Evolutionary conservation across 768 basidiomycete genomes (phyloP).

Genomic region (Leccinum aurantiacum): DNA sequence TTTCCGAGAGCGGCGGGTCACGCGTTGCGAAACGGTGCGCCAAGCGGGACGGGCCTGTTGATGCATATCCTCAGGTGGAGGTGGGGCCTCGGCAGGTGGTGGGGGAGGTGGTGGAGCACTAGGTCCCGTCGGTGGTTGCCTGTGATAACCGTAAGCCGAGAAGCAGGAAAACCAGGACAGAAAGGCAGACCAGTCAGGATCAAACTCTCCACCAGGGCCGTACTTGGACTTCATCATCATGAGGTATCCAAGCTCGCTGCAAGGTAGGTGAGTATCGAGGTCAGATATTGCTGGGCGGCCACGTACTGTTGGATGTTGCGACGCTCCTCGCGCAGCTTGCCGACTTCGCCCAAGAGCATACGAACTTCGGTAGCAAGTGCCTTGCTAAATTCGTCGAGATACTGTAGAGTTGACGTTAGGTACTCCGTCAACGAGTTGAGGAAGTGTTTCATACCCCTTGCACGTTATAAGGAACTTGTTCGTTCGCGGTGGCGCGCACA

Average conservation of each 20-base stretch:
- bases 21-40: conserved; percentile 49
- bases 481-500: conserved; percentile 67
- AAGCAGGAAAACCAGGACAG: not conserved
- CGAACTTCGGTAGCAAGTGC: conserved; percentile 81
- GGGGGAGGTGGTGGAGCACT: conserved; percentile 44
- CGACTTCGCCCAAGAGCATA: conserved; percentile 80
- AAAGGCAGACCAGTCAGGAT: conserved; percentile 68
- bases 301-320: conserved; percentile 77
- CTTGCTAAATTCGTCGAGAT: conserved; percentile 86
- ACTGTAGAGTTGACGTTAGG: conserved; percentile 41
- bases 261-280: conserved; percentile 8
- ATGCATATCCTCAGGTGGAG: conserved; percentile 41
- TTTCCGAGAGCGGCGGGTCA: conserved; percentile 45
- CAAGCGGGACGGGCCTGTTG: conserved; percentile 56
- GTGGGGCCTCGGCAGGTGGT: conserved; percentile 43
- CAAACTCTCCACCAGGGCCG: conserved; percentile 83
- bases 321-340: conserved; percentile 77
- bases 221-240: conserved; percentile 72
- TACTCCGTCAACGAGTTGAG: conserved; percentile 5
- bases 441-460: conserved; percentile 48
- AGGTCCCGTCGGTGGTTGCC: conserved; percentile 44
- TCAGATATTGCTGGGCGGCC: not conserved
- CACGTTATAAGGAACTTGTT: conserved; percentile 82
- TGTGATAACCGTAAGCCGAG: conserved; percentile 16
- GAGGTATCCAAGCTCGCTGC: conserved; percentile 73